Conservation (phyloP, 441 rosid species). For the Kokia cookei region DNA sequence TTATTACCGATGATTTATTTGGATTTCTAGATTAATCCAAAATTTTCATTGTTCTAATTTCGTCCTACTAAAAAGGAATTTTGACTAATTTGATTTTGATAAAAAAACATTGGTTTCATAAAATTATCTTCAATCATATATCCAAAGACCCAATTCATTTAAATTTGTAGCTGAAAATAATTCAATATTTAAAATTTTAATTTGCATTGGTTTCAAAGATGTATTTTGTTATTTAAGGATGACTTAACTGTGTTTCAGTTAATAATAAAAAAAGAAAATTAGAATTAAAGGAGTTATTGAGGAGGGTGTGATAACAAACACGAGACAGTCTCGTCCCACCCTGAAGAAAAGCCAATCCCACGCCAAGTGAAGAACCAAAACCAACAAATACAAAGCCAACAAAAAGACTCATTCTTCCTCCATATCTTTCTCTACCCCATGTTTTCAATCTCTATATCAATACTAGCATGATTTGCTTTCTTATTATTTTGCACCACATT, state of each 20-base stretch:
- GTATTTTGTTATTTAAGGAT: neutral
- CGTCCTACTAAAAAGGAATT: no score
- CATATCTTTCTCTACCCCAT: conserved; percentile 16
- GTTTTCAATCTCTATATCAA: neutral
- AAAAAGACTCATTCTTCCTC: conserved; percentile 26
- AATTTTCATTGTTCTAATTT: no score
- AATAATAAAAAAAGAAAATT: neutral
- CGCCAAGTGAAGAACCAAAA: conserved; percentile 22
- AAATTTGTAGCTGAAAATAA: no score
- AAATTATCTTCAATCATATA: no score
- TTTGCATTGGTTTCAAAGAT: no score
- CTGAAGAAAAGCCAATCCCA: conserved; percentile 38
- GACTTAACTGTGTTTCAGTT: neutral
- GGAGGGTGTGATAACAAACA: conserved; percentile 26
- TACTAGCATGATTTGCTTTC: no score
- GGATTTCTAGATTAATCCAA: neutral
- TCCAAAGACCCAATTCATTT: no score
- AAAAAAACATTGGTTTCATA: no score
- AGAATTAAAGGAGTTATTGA: neutral
- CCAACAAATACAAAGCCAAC: conserved; percentile 17
- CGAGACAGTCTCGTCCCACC: conserved; percentile 25
- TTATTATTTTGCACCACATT: no score
- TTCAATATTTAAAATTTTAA: no score
- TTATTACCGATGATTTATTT: neutral
- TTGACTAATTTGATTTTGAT: no score